Evolutionary conservation across 805 yeast species (phyloP), one percentile per base, ranked within the genome.

Genomic region (Metschnikowia dekortorum): DNA sequence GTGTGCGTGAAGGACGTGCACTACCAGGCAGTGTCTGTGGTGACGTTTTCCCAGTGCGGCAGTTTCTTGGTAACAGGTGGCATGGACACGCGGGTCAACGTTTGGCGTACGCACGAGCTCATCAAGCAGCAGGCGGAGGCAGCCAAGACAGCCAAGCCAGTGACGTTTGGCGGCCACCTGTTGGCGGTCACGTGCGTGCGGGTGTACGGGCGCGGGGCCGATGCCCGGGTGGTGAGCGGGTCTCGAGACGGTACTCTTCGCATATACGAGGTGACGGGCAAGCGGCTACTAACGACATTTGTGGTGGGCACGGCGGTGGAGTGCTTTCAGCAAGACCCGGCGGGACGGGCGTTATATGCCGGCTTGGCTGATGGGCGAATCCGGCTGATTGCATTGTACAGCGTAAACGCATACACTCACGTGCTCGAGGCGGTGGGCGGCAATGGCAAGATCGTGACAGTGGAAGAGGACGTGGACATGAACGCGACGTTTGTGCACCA

Each of bases 241-340:
- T 88, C 97, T 0, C 67, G 69, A 42, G 97, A 91, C 63, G 76
- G 83, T 38, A 89, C 96, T 1, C 68, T 89, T 47, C 73, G 96
- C 57, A 76, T 88, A 36, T 89, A 86, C 69, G 83, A 83, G 59
- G 61, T 88, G 39, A 58, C 66, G 14, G 73, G 69, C 36, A 64
- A 60, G 38, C 63, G 67, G 32, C 68, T 86, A 34, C 64, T 87
- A 16, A 76, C 89, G 8, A 89, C 96, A 0, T 84, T 88, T 61
- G 84, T 90, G n/a, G 66, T 85, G 28, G 80, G 84, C 3, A 61
- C 67, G 16, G 77, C 85, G 0, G 76, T 88, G 9, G 75, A 76
- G 28, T 69, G 85, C 16, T 49, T 92, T 6, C 75, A 81, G 0
- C 69, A 80, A 6, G 98, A 92, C 65, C 89, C 95, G 0, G 89